Base-by-base conservation (phyloP, 306 rosid genomes). In the Abrus pulchellus region DNA sequence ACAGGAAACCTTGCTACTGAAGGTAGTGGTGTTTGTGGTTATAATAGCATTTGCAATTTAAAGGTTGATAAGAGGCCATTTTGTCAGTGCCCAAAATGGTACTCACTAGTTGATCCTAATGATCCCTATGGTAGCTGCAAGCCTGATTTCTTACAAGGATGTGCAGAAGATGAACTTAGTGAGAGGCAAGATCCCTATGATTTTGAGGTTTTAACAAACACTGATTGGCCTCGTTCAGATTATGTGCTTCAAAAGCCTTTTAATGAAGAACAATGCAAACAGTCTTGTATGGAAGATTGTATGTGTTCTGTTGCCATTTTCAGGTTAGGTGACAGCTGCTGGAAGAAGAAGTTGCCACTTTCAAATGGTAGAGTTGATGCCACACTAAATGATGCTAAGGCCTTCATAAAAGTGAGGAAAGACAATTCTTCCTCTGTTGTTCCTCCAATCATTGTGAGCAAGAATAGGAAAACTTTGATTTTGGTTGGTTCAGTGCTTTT, bases 271-370 rank as follows among this genome's bases (percentile, higher is more conserved):
- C 0, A 5, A 2, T 91, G 93, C 83, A 74, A 1, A 28, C 20
- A 54, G 4, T 45, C 89, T 9, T 91, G 93, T 49, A 67, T 83
- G 81, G 78, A 61, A 59, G 92, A 91, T 77, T 91, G 97, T 8
- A 32, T 74, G 43, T 91, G 94, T 71, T 84, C 82, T 5, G 80
- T 80, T 55, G 88, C 82, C 5, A 57, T 78, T 59, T 87, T 75
- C 69, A 61, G 80, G 61, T 2, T 0, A 13, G 81, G 79, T 7
- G 70, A 76, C 13, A 59, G 78, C 64, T 89, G 90, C 66, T 87
- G 89, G 89, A 85, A 83, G 78, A 86, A 86, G 80, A 85, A 74
- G 38, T 20, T 29, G 43, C 96, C 95, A 29, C 89, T 89, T 44
- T 78, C 85, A 12, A 89, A 87, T 59, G 91, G 93, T 4, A 67